phyloP scores from a whole-genome alignment of 83 land plant species.

The Diphasiastrum complanatum region DNA sequence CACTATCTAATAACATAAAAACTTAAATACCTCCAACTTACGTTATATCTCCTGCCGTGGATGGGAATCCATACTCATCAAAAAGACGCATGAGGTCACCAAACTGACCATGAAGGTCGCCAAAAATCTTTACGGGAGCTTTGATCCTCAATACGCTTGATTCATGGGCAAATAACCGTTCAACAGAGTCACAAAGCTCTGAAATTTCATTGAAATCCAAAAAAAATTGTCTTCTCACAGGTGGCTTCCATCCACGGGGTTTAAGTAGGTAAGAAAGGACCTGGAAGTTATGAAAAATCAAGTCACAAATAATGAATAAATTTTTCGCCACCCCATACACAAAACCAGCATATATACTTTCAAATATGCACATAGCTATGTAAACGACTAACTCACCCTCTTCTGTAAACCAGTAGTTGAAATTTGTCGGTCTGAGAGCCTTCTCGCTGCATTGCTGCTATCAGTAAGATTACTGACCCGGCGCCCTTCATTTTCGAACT shows the following conservation, averaged over 20 bases:
- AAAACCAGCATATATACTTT: too few species aligned
- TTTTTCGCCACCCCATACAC: too few species aligned
- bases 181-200: conserved; percentile 82
- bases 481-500: conserved; percentile 19
- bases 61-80: conserved; percentile 91
- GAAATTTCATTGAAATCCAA: conserved; percentile 80
- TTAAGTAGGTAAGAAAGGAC: conserved; percentile 66
- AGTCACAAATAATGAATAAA: too few species aligned
- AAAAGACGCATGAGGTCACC: conserved; percentile 90
- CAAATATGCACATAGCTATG: too few species aligned
- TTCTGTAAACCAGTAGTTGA: conserved; percentile 9
- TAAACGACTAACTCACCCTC: neutral
- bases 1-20: too few species aligned
- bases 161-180: conserved; percentile 62
- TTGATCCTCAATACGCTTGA: conserved; percentile 68
- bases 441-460: conserved; percentile 8
- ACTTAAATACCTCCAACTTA: conserved; percentile 42
- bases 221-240: conserved; percentile 81
- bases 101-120: conserved; percentile 92
- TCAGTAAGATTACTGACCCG: conserved; percentile 8
- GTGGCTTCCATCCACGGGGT: conserved; percentile 95
- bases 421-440: neutral
- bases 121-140: conserved; percentile 88
- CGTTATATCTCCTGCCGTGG: conserved; percentile 92
- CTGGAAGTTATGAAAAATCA: conserved; percentile 23